Conservation (phyloP, 306 rosid genomes). For the Rosa rugosa region DNA sequence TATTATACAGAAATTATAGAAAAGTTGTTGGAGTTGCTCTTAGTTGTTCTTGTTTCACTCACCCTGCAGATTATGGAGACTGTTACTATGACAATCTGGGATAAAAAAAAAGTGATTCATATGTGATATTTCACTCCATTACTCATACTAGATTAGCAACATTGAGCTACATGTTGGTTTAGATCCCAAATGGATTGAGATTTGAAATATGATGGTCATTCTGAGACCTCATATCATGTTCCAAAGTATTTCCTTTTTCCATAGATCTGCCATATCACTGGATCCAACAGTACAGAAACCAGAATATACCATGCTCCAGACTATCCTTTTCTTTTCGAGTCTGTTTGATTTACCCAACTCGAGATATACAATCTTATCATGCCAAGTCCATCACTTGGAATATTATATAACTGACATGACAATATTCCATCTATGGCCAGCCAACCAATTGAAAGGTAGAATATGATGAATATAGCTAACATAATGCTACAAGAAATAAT, state of each 20-base stretch:
- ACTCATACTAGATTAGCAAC: not conserved
- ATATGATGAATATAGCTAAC: not conserved
- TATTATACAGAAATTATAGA: no score
- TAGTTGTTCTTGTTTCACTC: no score
- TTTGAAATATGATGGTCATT: not conserved
- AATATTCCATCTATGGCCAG: not conserved
- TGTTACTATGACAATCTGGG: not conserved
- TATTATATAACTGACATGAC: not conserved
- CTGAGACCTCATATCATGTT: not conserved
- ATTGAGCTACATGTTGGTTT: not conserved
- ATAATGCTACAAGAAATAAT: conserved; percentile 2
- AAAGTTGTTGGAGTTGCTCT: no score
- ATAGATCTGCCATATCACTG: not conserved
- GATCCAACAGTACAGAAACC: not conserved
- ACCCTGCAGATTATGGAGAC: no score
- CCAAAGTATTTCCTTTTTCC: no score
- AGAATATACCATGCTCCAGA: not conserved
- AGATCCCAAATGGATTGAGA: not conserved
- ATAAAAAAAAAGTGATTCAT: no score
- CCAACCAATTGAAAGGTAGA: not conserved
- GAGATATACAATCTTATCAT: not conserved
- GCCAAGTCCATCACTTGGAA: not conserved
- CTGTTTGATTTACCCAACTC: not conserved
- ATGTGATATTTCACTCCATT: not conserved
- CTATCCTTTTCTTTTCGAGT: not conserved